Base-by-base conservation (phyloP, 331 rosid species). In the Saraca asoca region DNA sequence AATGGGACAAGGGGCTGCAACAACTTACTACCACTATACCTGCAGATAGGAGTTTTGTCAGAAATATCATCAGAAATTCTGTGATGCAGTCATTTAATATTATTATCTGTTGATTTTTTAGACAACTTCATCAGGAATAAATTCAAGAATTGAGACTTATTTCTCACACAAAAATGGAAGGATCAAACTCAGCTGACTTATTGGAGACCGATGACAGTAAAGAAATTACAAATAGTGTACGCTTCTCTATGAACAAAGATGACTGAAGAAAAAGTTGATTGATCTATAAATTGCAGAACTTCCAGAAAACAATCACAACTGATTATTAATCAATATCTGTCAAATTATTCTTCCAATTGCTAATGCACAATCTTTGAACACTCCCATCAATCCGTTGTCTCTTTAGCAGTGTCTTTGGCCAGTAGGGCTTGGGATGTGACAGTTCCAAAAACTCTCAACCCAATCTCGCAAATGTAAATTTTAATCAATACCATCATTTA, bases 11-110 rank as follows among this genome's bases (percentile, higher is more conserved):
- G 65, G 20, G 83, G 70, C 58, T 51, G 81, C 60, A 68, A 50
- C 44, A 35, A 62, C 78, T 80, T 82, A 61, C 78, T 31, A 52
- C 72, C 64, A 77, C 64, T 75, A 51, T 84, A 89, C 85, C 96
- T 89, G 83, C 81, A 71, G 39, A 65, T 7, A 59, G 59, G 64
- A 68, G 31, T 59, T 66, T 73, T 24, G 9, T 44, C 48, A 49
- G 13, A 24, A 14, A 42, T 49, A 16, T 38, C 12, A 37, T 76
- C 8, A 81, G 69, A 64, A 72, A 56, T n/a, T 68, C 31, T 24
- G 31, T 24, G 31, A 58, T 31, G 15, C 38, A 59, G 35, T 51
- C 33, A 43, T 50, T 19, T 24, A 45, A 41, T 51, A 67, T 17
- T 12, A 7, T 17, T 44, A 39, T 37, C 54, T 24, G 16, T 49